Evolutionary conservation across 768 basidiomycete species (phyloP).

Genomic region (Lentinula sp.): DNA sequence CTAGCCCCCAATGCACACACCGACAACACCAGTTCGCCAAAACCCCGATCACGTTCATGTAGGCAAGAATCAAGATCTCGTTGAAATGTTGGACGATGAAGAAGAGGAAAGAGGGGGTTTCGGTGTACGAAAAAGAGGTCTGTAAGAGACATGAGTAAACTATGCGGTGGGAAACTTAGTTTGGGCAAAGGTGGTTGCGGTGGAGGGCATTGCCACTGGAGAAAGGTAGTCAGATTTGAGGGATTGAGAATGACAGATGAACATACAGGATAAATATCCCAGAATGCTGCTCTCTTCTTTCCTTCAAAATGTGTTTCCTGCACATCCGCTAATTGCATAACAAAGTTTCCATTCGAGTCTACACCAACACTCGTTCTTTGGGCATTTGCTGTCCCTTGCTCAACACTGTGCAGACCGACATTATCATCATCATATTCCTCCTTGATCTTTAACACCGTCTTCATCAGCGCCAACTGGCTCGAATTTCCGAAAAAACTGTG

Average conservation of each 20-base stretch:
- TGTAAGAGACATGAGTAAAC: conserved; percentile 49
- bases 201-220: conserved; percentile 6
- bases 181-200: not conserved
- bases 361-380: not conserved
- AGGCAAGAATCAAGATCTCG: conserved; percentile 38
- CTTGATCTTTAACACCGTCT: conserved; percentile 33
- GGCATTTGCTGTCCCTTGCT: not conserved
- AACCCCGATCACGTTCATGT: conserved; percentile 42
- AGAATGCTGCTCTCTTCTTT: conserved; percentile 9
- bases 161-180: conserved; percentile 40
- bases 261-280: conserved; percentile 19
- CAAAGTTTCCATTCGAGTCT: not conserved
- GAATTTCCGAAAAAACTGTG: conserved; percentile 39
- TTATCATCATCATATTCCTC: conserved; percentile 24
- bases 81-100: conserved; percentile 72
- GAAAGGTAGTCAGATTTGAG: not conserved
- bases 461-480: conserved; percentile 47
- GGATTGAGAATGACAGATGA: conserved; percentile 4
- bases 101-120: conserved; percentile 55
- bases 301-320: not conserved
- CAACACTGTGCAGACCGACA: too few species aligned
- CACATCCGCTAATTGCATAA: not conserved
- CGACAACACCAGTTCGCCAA: conserved; percentile 43
- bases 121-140: conserved; percentile 56
- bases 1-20: conserved; percentile 58